Conservation (phyloP, 257 asterid species). For the Solanum peruvianum region DNA sequence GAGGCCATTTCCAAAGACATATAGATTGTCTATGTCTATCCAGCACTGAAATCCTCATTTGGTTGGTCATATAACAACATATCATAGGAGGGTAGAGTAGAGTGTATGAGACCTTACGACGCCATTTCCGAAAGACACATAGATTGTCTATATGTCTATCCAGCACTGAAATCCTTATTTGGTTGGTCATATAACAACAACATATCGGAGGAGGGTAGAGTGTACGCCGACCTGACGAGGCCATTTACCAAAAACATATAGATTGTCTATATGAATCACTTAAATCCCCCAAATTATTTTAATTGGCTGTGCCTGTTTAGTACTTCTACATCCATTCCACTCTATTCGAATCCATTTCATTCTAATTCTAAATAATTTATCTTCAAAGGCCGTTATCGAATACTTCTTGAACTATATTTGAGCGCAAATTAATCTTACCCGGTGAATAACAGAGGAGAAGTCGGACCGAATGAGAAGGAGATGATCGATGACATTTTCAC, state of each 20-base stretch:
- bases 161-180: not conserved
- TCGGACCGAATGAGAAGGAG: conserved; percentile 70
- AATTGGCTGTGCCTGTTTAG: not conserved
- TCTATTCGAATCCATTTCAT: not conserved
- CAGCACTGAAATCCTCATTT: too few species aligned
- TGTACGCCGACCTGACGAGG: not conserved
- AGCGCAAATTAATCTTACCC: conserved; percentile 19
- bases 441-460: conserved; percentile 41
- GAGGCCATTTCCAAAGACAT: not conserved
- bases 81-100: too few species aligned
- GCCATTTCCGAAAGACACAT: too few species aligned
- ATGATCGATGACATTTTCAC: conserved; percentile 35
- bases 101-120: too few species aligned
- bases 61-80: too few species aligned
- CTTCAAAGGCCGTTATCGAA: not conserved
- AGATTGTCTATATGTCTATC: not conserved
- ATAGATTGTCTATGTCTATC: not conserved
- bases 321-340: not conserved
- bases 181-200: not conserved
- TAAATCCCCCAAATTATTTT: not conserved
- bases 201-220: not conserved
- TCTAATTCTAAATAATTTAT: not conserved
- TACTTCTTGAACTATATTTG: not conserved
- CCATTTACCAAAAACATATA: not conserved
- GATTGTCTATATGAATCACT: not conserved